Conservation (phyloP, 352 stramenopile genomes). For the Pythium inflatum region DNA sequence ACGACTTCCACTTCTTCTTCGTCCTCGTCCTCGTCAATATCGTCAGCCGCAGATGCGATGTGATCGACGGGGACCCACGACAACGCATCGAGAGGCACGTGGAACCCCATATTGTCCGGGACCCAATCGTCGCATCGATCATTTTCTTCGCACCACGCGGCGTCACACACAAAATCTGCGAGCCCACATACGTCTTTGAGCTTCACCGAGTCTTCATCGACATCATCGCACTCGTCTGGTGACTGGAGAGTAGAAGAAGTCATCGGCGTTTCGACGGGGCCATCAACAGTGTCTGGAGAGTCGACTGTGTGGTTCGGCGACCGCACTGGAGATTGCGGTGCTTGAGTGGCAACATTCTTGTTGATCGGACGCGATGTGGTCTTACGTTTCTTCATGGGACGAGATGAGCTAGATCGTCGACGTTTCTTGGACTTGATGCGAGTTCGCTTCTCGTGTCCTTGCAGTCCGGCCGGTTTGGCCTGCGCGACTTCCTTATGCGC, state of each 20-base stretch:
- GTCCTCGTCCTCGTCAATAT: neutral
- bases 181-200: neutral
- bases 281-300: constrained; percentile 6
- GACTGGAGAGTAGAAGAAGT: neutral
- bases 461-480: no score
- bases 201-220: neutral
- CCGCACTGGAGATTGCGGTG: neutral
- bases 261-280: neutral
- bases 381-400: neutral
- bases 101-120: neutral
- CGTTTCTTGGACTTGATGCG: constrained; percentile 5
- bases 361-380: neutral
- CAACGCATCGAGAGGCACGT: neutral
- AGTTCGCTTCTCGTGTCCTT: no score
- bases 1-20: no score
- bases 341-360: neutral
- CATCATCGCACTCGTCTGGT: neutral
- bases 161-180: neutral
- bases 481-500: neutral
- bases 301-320: neutral
- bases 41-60: neutral
- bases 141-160: neutral
- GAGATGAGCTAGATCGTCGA: neutral
- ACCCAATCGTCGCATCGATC: constrained; percentile 16
- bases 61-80: neutral